Percentiles rank a stretch among this genome's conserved stretches.
Conservation (phyloP, 352 stramenopile species). For the Globisporangium viniferum region DNA sequence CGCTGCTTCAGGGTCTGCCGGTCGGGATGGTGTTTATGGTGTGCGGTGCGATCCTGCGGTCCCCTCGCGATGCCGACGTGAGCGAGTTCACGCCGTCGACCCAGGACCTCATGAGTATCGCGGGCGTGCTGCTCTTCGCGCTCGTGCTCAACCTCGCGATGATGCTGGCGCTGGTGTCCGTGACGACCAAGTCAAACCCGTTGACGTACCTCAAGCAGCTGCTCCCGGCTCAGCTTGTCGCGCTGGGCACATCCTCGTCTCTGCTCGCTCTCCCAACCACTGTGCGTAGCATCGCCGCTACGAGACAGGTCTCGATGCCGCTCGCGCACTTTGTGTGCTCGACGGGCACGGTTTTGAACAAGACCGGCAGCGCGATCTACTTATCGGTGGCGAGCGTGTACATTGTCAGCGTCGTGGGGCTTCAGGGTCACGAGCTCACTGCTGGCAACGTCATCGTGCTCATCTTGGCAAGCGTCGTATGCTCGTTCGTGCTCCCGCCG, state of each 20-base stretch:
- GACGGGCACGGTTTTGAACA: slow-evolving; percentile 45
- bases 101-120: slow-evolving; percentile 35
- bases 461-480: slow-evolving; percentile 36
- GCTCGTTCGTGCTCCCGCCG: slow-evolving; percentile 35
- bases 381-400: slow-evolving; percentile 47
- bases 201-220: slow-evolving; percentile 44
- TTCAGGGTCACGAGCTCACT: slow-evolving; percentile 24
- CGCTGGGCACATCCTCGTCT: slow-evolving; percentile 44
- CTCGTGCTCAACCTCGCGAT: slow-evolving; percentile 38
- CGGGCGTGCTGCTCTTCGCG: slow-evolving; percentile 43
- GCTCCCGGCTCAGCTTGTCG: slow-evolving; percentile 46
- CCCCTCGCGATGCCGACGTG: slow-evolving; percentile 11
- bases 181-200: slow-evolving; percentile 48
- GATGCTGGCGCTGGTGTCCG: slow-evolving; percentile 30
- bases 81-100: slow-evolving; percentile 13
- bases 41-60: slow-evolving; percentile 34
- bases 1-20: slow-evolving; percentile 35
- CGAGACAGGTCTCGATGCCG: slow-evolving; percentile 48
- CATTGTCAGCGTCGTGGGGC: slow-evolving; percentile 25
- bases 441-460: slow-evolving; percentile 27
- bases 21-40: slow-evolving; percentile 45
- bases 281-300: slow-evolving; percentile 46
- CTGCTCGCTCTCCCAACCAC: slow-evolving; percentile 51
- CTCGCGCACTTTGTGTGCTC: slow-evolving; percentile 59
- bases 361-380: slow-evolving; percentile 60